Evolutionary conservation across 495 filamentous ascomycete species (phyloP), one percentile per base, ranked within the genome.

Genomic region (Collariella sp.): DNA sequence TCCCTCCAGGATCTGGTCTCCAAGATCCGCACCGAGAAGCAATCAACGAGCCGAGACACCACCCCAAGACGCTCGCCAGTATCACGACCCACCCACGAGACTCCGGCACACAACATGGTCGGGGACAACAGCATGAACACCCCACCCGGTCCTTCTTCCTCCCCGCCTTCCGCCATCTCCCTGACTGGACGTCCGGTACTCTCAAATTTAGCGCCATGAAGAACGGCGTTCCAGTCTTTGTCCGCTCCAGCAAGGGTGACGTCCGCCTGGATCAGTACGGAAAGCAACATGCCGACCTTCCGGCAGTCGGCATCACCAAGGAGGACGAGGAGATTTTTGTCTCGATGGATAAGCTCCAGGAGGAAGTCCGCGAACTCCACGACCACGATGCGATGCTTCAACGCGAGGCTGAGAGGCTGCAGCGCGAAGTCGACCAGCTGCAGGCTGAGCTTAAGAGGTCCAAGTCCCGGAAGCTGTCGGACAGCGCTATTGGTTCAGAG

Each of bases 341-440:
- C 23, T 75, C 74, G 11, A 61, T 76, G 64, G 75, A 78, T 75
- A 78, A 76, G 73, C 75, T 78, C 72, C 73, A 71, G 47, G 72
- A 76, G 29, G 75, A 78, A 53, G 70, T 78, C 47, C 62, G 70
- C 45, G 68, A 72, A 48, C 62, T 76, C 43, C 72, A 75, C 47
- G 74, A 78, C 40, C 75, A 78, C 54, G 71, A 76, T 46, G 73
- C 74, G 18, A 62, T 74, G 52, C 64, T 78, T 9, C 70, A 76
- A 45, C 68, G 69, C 42, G 73, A 78, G 52, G 72, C 74, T 0
- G 72, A 73, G 54, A 72, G 70, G 43, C 66, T 78, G 10, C 72
- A 76, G 54, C 61, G 71, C 11, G 70, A 76, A 51, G 66, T 78
- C 15, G 61, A 68, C 38, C 64, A 62, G 7, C 71, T 76, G 26